A percentile compares a stretch with the other conserved stretches of the same genome.
Evolutionary conservation across 768 basidiomycete genomes (phyloP).

Genomic region (Lyophyllum atratum): DNA sequence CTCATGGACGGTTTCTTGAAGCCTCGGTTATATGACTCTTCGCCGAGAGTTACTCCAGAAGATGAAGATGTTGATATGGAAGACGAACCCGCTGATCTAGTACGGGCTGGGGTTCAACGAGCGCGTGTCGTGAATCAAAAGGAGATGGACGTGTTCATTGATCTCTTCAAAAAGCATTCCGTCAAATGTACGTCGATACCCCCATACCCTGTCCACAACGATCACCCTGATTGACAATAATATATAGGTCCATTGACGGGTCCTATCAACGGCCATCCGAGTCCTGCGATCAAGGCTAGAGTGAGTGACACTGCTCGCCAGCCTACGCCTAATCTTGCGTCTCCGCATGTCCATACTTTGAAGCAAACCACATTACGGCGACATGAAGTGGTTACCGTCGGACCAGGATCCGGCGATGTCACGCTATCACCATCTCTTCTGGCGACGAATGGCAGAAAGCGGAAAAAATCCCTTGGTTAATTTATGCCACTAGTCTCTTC

Average conservation of each 20-base stretch:
- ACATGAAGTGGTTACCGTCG: neutral
- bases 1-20: slow-evolving; percentile 40
- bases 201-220: neutral
- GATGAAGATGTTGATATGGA: slow-evolving; percentile 51
- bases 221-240: neutral
- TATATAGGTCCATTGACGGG: neutral
- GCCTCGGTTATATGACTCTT: slow-evolving; percentile 19
- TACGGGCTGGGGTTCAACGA: slow-evolving; percentile 14
- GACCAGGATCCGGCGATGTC: neutral
- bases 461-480: slow-evolving; percentile 50
- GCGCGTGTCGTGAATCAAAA: slow-evolving; percentile 44
- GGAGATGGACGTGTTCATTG: slow-evolving; percentile 61
- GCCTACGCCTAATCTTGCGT: neutral
- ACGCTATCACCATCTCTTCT: slow-evolving; percentile 22
- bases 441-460: slow-evolving; percentile 49
- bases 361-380: slow-evolving; percentile 11
- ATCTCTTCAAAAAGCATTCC: slow-evolving; percentile 60
- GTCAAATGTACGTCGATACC: slow-evolving; percentile 37
- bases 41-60: slow-evolving; percentile 20
- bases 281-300: neutral
- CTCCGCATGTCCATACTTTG: neutral
- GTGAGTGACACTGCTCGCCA: neutral
- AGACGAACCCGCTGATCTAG: slow-evolving; percentile 23
- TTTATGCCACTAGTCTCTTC: neutral
- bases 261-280: slow-evolving; percentile 6